Percentiles rank a stretch among this genome's conserved stretches.
Conservation (phyloP, 495 filamentous ascomycete genomes). For the Cenococcum geophilum region DNA sequence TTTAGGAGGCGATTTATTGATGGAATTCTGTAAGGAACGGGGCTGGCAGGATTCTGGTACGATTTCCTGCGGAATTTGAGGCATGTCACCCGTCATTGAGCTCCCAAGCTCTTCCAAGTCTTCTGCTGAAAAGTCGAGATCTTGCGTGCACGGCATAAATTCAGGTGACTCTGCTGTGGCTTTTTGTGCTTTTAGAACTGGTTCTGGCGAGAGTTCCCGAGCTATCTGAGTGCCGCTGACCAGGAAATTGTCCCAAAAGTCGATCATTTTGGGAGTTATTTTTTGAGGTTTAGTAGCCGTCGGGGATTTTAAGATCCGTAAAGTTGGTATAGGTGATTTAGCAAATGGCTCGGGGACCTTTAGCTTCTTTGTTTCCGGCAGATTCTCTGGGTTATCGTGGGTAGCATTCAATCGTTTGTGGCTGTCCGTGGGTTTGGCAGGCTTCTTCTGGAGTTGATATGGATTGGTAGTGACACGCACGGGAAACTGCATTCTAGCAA, state of each 20-base stretch:
- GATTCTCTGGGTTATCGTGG: not conserved
- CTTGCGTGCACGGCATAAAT: constrained; percentile 5
- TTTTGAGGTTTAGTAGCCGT: not conserved
- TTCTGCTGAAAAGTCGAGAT: constrained; percentile 26
- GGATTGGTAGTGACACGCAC: constrained; percentile 11
- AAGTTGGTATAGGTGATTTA: constrained; percentile 5
- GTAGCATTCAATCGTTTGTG: not conserved
- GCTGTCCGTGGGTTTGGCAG: not conserved
- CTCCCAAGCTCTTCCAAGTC: constrained; percentile 24
- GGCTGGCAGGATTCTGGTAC: too few species aligned
- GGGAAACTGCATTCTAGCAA: constrained; percentile 22
- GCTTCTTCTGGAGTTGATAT: not conserved
- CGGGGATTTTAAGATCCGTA: constrained; percentile 8
- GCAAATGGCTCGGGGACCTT: not conserved
- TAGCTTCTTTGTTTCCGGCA: not conserved
- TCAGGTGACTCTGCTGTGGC: not conserved
- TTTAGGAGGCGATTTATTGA: too few species aligned
- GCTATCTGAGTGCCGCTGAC: constrained; percentile 37
- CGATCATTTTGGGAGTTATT: not conserved
- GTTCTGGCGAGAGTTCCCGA: constrained; percentile 28
- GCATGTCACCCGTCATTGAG: too few species aligned
- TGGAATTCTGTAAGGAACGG: too few species aligned
- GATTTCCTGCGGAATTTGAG: too few species aligned
- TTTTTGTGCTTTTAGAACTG: not conserved
- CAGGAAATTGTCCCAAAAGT: constrained; percentile 34